phyloP scores from a whole-genome alignment of 2,329 filamentous ascomycete genomes.

The Pochonia chlamydosporia region DNA sequence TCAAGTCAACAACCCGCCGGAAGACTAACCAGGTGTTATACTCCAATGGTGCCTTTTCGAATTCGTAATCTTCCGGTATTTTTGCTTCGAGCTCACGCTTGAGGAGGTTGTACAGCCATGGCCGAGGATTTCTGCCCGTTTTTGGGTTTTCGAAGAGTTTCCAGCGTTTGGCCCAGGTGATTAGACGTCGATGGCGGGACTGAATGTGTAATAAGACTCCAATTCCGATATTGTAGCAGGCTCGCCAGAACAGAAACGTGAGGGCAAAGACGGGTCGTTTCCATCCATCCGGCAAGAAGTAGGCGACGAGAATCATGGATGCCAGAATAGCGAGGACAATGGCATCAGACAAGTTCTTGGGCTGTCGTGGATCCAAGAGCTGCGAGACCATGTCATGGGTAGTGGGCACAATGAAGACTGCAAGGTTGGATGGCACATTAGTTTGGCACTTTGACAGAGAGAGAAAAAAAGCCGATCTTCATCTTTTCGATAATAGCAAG shows the following conservation, averaged over 20 bases:
- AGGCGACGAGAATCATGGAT: conserved; percentile 68
- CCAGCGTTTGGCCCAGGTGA: conserved; percentile 81
- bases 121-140: conserved; percentile 75
- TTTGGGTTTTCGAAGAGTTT: conserved; percentile 80
- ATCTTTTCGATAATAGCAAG: conserved; percentile 4
- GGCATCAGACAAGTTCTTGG: conserved; percentile 88
- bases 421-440: conserved; percentile 7
- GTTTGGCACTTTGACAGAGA: not conserved
- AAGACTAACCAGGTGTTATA: conserved; percentile 99
- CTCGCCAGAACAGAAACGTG: conserved; percentile 87
- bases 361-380: conserved; percentile 86
- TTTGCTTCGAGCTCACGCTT: conserved; percentile 92
- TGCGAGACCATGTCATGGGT: conserved; percentile 99
- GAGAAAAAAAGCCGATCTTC: not conserved
- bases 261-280: conserved; percentile 74
- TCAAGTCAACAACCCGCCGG: conserved; percentile 89
- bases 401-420: conserved; percentile 91
- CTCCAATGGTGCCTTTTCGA: conserved; percentile 88
- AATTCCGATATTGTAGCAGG: conserved; percentile 89
- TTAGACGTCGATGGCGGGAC: conserved; percentile 79
- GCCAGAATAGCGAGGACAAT: conserved; percentile 74
- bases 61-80: conserved; percentile 87
- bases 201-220: conserved; percentile 84
- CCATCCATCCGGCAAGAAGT: conserved; percentile 60
- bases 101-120: conserved; percentile 74